Conservation (phyloP, 2,329 filamentous ascomycete species). For the Chaetomium strumarium region DNA sequence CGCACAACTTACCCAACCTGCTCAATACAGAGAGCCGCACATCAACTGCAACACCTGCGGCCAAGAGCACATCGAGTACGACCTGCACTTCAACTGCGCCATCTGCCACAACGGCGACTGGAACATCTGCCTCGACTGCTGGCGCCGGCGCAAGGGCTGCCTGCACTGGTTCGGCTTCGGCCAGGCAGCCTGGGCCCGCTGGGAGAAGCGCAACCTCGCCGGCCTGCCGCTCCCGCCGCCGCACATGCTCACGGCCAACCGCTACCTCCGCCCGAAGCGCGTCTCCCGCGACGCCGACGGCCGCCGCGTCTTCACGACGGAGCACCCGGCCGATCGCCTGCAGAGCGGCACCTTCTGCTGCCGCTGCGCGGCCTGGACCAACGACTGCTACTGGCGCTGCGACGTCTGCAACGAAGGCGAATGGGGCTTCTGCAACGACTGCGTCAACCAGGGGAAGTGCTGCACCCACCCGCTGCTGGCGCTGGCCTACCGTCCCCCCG, state of each 20-base stretch:
- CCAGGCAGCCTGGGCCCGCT: slow-evolving; percentile 60
- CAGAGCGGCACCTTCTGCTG: slow-evolving; percentile 82
- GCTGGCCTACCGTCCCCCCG: slow-evolving; percentile 52
- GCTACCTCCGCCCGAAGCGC: slow-evolving; percentile 47
- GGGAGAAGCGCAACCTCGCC: slow-evolving; percentile 46
- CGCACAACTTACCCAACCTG: slow-evolving; percentile 5
- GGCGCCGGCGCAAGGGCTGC: slow-evolving; percentile 70
- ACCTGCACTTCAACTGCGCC: slow-evolving; percentile 77
- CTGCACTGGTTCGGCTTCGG: slow-evolving; percentile 86
- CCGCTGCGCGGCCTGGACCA: slow-evolving; percentile 65
- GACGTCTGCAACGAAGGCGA: slow-evolving; percentile 82
- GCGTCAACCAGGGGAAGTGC: slow-evolving; percentile 73
- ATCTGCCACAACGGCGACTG: slow-evolving; percentile 65
- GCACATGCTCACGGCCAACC: slow-evolving; percentile 53
- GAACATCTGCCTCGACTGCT: slow-evolving; percentile 77
- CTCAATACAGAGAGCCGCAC: slow-evolving; percentile 58
- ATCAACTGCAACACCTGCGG: slow-evolving; percentile 68
- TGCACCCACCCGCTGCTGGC: slow-evolving; percentile 81
- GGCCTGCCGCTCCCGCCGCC: slow-evolving; percentile 40
- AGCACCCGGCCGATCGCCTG: slow-evolving; percentile 61
- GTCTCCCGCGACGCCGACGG: slow-evolving; percentile 49
- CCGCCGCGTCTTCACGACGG: slow-evolving; percentile 53
- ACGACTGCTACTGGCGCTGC: slow-evolving; percentile 88
- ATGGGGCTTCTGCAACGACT: slow-evolving; percentile 89
- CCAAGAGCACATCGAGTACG: slow-evolving; percentile 70